These are phyloP conservation scores for Melastoma malabathricum DNA, from an alignment of 345 rosid species.

Conservation along the genomic window DNA sequence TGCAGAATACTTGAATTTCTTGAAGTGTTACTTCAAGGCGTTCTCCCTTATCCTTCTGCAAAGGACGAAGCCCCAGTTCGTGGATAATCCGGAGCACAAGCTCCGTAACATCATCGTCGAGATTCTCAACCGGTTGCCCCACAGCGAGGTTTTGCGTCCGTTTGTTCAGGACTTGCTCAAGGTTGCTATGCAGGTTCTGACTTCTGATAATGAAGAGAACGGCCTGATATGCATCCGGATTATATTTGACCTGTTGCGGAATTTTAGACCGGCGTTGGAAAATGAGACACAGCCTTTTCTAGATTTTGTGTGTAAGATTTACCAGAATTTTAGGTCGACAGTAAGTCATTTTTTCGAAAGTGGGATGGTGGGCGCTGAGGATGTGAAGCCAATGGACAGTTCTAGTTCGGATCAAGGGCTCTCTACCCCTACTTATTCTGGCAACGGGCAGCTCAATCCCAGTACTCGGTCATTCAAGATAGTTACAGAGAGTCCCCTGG, in stretches of 20 bases:
- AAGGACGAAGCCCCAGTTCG: slow-evolving; percentile 68
- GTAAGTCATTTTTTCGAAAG: slow-evolving; percentile 85
- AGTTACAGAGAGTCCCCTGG: slow-evolving; percentile 95
- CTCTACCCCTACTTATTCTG: slow-evolving; percentile 28
- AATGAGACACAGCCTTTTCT: slow-evolving; percentile 91
- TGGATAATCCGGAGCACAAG: slow-evolving; percentile 86
- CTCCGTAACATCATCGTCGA: slow-evolving; percentile 80
- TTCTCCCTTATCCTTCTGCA: slow-evolving; percentile 67
- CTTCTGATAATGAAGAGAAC: slow-evolving; percentile 89
- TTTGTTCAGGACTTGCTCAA: slow-evolving; percentile 94
- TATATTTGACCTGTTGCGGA: slow-evolving; percentile 87
- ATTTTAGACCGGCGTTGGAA: slow-evolving; percentile 84
- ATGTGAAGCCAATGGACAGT: slow-evolving; percentile 72
- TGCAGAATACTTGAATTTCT: slow-evolving; percentile 86
- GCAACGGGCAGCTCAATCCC: slow-evolving; percentile 77
- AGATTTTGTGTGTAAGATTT: slow-evolving; percentile 93
- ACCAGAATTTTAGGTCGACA: slow-evolving; percentile 70
- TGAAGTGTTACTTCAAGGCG: slow-evolving; percentile 87
- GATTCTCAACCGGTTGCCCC: slow-evolving; percentile 90
- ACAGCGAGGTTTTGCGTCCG: slow-evolving; percentile 95
- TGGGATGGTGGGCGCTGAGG: slow-evolving; percentile 33
- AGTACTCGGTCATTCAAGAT: slow-evolving; percentile 92
- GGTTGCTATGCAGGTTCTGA: slow-evolving; percentile 95
- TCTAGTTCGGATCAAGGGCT: slow-evolving; percentile 55
- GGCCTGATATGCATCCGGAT: slow-evolving; percentile 90